phyloP scores from a whole-genome alignment of 192 early-diverging fungal species.

The Phlyctochytrium bullatum region DNA sequence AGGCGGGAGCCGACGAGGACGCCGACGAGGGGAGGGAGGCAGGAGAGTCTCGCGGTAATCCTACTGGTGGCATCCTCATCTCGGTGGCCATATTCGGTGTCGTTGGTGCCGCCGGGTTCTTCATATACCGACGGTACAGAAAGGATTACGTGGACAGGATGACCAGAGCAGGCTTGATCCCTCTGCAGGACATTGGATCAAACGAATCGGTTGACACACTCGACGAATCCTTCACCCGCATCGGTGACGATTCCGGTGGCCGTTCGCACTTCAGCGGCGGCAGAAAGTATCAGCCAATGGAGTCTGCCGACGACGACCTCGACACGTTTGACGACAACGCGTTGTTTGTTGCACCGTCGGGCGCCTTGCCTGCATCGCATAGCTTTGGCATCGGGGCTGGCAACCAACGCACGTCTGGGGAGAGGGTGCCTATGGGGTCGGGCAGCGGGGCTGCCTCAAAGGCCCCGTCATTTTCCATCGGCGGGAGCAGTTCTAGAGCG shows the following conservation, averaged over 20 bases:
- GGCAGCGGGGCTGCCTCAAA: too few relatives aligned
- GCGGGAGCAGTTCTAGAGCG: too few relatives aligned
- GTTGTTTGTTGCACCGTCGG: background rate
- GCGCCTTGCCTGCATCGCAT: too few relatives aligned
- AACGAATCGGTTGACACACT: background rate
- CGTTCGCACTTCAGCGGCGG: background rate
- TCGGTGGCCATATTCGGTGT: background rate
- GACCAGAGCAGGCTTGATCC: background rate
- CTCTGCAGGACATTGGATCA: background rate
- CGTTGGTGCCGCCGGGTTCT: background rate
- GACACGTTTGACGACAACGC: background rate
- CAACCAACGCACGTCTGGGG: too few relatives aligned
- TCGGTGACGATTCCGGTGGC: background rate
- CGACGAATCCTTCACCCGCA: background rate
- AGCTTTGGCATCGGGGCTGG: too few relatives aligned
- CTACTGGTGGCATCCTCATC: background rate
- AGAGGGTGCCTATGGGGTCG: too few relatives aligned
- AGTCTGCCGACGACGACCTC: background rate
- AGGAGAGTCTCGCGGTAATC: background rate
- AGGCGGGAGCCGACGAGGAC: background rate
- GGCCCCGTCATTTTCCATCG: too few relatives aligned
- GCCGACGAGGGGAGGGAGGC: background rate
- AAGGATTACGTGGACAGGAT: background rate
- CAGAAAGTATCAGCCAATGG: background rate
- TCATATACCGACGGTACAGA: background rate